Evolutionary conservation across 1,139 yeast genomes (phyloP), one percentile per base, ranked within the genome.

Genomic region (Blastobotrys persicus): DNA sequence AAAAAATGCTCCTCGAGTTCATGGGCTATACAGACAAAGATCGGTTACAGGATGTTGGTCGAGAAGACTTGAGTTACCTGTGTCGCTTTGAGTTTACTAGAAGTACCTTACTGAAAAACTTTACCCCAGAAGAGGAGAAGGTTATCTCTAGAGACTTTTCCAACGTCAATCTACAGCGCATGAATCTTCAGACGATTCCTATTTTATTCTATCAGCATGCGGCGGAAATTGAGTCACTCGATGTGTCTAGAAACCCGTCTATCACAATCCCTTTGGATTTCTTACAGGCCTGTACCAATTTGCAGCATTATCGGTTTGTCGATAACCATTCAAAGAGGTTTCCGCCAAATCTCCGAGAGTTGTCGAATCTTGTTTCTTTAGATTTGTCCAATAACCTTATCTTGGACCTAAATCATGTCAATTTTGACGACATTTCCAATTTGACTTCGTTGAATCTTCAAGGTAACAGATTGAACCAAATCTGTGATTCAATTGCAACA

Each of bases 211-310:
- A 85, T 61, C 87, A 83, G 57, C 88, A 83, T 56, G 87, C 96
- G 1, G 78, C 84, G 51, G 94, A 88, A 57, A 87, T 91, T 52
- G 88, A 85, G 58, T 78, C 83, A 57, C 74, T 91, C 55, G 92
- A 91, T 65, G 91, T 88, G 13, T 86, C 95, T 0, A 82, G 86
- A 55, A 91, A 91, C 64, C 95, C 96, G 4, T 85, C 95, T 18
- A 84, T 91, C 47, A 80, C 83, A 51, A 73, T 91, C 31, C 96
- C 97, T 0, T 70, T 81, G 51, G 96, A 89, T 64, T 89, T 89
- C 63, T 83, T 89, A 58, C 95, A 88, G 63, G 81, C 88, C 26
- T 85, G 96, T 58, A 77, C 80, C 45, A 86, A 86, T 60, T 72
- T 91, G 57, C 77, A 79, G 31, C 78, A 80, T 50, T 74, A 89